Evolutionary conservation across 1,284 basidiomycete genomes (phyloP), one percentile per base, ranked within the genome.

Genomic region (Volvariella surrecta): DNA sequence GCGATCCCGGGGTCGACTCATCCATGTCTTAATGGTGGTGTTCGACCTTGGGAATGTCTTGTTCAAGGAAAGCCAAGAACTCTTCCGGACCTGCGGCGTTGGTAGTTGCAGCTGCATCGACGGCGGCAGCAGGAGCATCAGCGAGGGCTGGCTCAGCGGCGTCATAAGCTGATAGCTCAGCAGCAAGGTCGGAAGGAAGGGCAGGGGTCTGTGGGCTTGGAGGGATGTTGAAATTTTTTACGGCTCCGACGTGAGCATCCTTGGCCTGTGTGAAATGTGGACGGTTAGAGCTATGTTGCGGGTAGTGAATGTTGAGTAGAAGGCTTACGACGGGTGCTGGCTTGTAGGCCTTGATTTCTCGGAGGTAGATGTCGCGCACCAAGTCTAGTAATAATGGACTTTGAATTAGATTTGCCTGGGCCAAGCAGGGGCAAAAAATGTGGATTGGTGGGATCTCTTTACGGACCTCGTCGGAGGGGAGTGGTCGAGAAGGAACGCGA

Each of bases 311-410:
- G 21, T 34, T 47, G 45, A 30, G 10, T 34, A 42, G 43, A 32
- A 19, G 35, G 40, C 45, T 51, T 48, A 86, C 83, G 20, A 54
- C 56, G 6, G 73, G 63, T 19, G 73, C 62, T 34, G 76, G 63
- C 73, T 92, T 95, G 82, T 94, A 97, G 15, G 77, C 64, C 71
- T 89, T 95, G 60, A 97, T 76, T 71, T 95, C 87, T 59, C 76
- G 82, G 54, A 97, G 58, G 70, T 97, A 97, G 45, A 95, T 63
- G 54, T 96, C 91, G 76, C 95, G 89, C 46, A 97, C 74, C 57
- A 95, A 71, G 71, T 96, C 93, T 95, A 35, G 34, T 7, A 6
- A 19, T 35, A n/a, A 9, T 31, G 9, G 15, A n/a, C 18, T 6
- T 35, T 19, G 7, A 35, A n/a, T 16, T 4, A 4, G 4, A 16